A percentile compares a stretch with the other conserved stretches of the same genome.
These are phyloP conservation scores for Colletotrichum destructivum DNA, from an alignment of 2,329 filamentous ascomycete species.

Conservation along the genomic window DNA sequence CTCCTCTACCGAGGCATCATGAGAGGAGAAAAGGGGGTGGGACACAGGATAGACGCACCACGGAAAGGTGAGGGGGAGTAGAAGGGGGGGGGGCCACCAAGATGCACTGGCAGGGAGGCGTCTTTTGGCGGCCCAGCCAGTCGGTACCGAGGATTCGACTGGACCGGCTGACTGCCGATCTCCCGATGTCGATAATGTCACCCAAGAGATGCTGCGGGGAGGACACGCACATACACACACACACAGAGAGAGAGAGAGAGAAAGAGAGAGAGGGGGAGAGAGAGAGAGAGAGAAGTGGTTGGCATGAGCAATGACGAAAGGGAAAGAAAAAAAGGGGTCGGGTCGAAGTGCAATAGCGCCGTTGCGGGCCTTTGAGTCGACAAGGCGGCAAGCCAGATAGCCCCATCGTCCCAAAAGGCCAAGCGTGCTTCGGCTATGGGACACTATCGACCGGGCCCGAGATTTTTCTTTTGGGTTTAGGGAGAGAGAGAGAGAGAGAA, in stretches of 20 bases:
- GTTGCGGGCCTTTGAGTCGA: not conserved
- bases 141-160: constrained; percentile 34
- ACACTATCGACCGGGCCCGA: constrained; percentile 36
- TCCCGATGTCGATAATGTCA: constrained; percentile 23
- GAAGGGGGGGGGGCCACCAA: not conserved
- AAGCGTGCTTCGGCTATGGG: constrained; percentile 26
- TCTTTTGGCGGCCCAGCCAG: constrained; percentile 32
- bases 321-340: not conserved
- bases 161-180: constrained; percentile 32
- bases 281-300: no score
- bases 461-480: not conserved
- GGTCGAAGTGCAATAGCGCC: constrained; percentile 14
- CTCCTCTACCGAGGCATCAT: not conserved
- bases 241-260: no score
- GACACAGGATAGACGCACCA: not conserved
- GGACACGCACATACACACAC: no score
- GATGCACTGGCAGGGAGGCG: constrained; percentile 21
- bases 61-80: no score
- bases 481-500: not conserved
- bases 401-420: not conserved
- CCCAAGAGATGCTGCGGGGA: not conserved
- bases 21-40: not conserved
- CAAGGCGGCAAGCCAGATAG: not conserved
- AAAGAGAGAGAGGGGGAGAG: not conserved
- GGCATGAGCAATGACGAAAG: not conserved